Conservation (phyloP, 2,329 filamentous ascomycete genomes). For the Penicillium sp. region DNA sequence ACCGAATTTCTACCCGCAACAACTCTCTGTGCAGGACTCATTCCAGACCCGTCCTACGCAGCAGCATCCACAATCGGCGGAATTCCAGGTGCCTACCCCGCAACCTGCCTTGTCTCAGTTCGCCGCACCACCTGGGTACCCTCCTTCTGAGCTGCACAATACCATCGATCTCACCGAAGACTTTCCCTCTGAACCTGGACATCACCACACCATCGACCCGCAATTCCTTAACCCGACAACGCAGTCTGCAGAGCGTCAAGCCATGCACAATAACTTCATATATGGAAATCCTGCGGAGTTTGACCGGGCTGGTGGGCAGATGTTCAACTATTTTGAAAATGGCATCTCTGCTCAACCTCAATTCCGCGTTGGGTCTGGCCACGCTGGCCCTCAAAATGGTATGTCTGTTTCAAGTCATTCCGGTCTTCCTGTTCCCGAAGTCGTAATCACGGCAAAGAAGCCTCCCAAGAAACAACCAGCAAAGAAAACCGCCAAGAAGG, state of each 20-base stretch:
- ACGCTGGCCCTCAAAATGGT: background rate
- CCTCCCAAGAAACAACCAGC: conserved; percentile 22
- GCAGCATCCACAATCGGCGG: conserved; percentile 23
- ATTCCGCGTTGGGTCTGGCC: background rate
- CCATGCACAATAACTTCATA: conserved; percentile 29
- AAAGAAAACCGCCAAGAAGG: conserved; percentile 13
- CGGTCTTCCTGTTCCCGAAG: conserved; percentile 8
- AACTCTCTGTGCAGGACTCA: conserved; percentile 20
- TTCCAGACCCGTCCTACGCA: conserved; percentile 11
- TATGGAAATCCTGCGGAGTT: conserved; percentile 30
- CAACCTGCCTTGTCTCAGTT: conserved; percentile 27
- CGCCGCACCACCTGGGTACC: conserved; percentile 26
- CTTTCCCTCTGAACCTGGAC: conserved; percentile 25
- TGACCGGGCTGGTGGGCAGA: conserved; percentile 25
- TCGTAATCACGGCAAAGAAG: conserved; percentile 19
- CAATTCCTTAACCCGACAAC: conserved; percentile 36
- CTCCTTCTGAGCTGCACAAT: conserved; percentile 24
- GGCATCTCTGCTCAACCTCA: conserved; percentile 26
- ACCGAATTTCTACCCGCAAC: conserved; percentile 31
- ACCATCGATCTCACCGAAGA: conserved; percentile 33
- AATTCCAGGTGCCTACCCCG: conserved; percentile 18
- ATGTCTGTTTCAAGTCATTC: background rate
- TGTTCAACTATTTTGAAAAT: conserved; percentile 30
- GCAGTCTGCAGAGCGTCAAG: conserved; percentile 20
- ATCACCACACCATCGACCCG: conserved; percentile 41